phyloP scores from a whole-genome alignment of 768 basidiomycete species.

The Mycena alexandri region DNA sequence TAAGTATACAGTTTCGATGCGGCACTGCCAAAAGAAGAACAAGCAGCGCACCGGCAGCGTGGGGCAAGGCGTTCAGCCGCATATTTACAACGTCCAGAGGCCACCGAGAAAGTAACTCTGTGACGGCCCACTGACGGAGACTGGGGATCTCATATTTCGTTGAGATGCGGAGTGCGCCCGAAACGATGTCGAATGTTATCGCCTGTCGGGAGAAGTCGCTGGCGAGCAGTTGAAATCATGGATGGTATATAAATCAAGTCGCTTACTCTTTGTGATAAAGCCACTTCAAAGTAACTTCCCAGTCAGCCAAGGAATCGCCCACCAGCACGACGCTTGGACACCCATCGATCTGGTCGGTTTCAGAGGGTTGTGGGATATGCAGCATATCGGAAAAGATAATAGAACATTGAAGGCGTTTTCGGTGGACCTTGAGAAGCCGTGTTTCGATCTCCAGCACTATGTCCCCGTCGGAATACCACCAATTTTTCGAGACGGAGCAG shows the following conservation, averaged over 20 bases:
- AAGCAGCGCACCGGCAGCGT: conserved; percentile 46
- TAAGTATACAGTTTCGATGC: background rate
- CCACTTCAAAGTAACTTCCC: conserved; percentile 47
- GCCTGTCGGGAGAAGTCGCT: no score
- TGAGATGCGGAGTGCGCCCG: conserved; percentile 47
- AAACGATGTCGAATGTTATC: conserved; percentile 43
- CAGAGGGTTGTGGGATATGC: conserved; percentile 47
- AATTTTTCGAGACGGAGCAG: conserved; percentile 24
- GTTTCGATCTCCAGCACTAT: conserved; percentile 47
- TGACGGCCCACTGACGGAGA: conserved; percentile 44
- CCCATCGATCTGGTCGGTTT: conserved; percentile 47
- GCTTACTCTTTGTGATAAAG: conserved; percentile 51
- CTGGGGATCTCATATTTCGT: conserved; percentile 53
- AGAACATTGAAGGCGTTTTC: conserved; percentile 37
- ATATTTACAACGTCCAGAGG: conserved; percentile 45
- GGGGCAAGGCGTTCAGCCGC: conserved; percentile 44
- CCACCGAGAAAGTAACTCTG: conserved; percentile 45
- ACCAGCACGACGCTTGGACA: conserved; percentile 46
- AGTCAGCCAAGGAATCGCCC: conserved; percentile 44
- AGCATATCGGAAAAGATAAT: conserved; percentile 53
- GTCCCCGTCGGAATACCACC: conserved; percentile 53
- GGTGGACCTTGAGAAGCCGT: conserved; percentile 46
- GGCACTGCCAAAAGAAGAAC: background rate
- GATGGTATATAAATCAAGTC: background rate
- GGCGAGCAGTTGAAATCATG: no score